Evolutionary conservation across 805 yeast genomes (phyloP).

Genomic region (Pichia scutulata): DNA sequence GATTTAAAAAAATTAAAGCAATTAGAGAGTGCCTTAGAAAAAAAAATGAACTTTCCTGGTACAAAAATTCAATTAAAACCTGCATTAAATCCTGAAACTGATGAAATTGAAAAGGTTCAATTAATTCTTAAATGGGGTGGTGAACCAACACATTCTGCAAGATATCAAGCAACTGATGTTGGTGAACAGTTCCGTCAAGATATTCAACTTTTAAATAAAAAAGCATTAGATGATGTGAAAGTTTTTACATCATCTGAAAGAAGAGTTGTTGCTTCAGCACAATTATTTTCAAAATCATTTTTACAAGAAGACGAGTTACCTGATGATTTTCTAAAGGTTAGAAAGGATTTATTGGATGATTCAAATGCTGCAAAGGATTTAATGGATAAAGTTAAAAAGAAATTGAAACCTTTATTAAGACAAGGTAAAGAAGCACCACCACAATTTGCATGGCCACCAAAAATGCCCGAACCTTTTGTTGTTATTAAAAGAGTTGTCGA

Average conservation of each 20-base stretch:
- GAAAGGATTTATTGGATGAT: conserved; percentile 91
- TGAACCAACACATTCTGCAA: conserved; percentile 97
- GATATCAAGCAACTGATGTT: conserved; percentile 86
- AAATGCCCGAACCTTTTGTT: conserved; percentile 94
- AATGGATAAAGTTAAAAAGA: conserved; percentile 97
- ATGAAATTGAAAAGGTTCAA: conserved; percentile 87
- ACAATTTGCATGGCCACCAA: conserved; percentile 97
- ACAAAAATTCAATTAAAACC: conserved; percentile 96
- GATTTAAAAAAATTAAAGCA: conserved; percentile 71
- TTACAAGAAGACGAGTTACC: conserved; percentile 65
- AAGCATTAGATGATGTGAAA: conserved; percentile 75
- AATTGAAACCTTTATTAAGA: conserved; percentile 85
- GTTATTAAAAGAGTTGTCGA: conserved; percentile 93
- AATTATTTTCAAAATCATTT: conserved; percentile 68
- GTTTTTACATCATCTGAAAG: conserved; percentile 91
- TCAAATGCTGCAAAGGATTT: conserved; percentile 96
- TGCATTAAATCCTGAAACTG: conserved; percentile 47
- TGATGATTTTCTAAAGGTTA: conserved; percentile 68
- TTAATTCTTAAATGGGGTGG: conserved; percentile 98
- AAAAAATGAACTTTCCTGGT: conserved; percentile 87
- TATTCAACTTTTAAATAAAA: conserved; percentile 74
- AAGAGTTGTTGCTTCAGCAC: conserved; percentile 89
- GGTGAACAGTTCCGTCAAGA: conserved; percentile 96
- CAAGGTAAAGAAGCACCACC: conserved; percentile 97
- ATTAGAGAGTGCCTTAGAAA: conserved; percentile 74